Conservation (phyloP, 192 early-diverging fungal genomes). For the Mortierella alpina region DNA sequence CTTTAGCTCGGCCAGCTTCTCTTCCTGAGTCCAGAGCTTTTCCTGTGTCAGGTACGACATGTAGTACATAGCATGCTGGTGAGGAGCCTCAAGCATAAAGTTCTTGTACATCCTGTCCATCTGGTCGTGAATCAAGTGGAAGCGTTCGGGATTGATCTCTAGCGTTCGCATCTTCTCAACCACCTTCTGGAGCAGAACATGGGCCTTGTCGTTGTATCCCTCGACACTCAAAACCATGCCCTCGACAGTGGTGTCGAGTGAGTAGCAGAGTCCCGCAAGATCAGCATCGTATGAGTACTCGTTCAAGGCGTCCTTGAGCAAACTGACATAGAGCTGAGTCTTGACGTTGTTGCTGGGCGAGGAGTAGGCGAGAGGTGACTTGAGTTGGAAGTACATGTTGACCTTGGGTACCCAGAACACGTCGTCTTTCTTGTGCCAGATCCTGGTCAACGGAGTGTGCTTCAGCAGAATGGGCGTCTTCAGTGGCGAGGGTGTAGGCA, state of each 20-base stretch:
- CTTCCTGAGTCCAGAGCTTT: slow-evolving; percentile 80
- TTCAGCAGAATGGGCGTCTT: slow-evolving; percentile 59
- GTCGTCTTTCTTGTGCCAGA: slow-evolving; percentile 98
- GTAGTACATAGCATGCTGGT: slow-evolving; percentile 83
- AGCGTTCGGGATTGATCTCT: slow-evolving; percentile 74
- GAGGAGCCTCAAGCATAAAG: slow-evolving; percentile 80
- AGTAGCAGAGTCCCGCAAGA: slow-evolving; percentile 86
- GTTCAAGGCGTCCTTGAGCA: slow-evolving; percentile 86
- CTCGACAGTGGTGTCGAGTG: slow-evolving; percentile 75
- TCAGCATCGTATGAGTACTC: slow-evolving; percentile 93
- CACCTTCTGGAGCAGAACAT: slow-evolving; percentile 75
- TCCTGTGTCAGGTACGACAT: slow-evolving; percentile 80
- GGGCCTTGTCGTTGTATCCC: slow-evolving; percentile 93
- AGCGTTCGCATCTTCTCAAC: slow-evolving; percentile 74
- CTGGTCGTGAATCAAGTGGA: slow-evolving; percentile 86
- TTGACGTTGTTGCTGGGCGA: slow-evolving; percentile 79
- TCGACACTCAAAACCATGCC: slow-evolving; percentile 76
- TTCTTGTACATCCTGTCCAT: slow-evolving; percentile 80
- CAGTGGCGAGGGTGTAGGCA: slow-evolving; percentile 25
- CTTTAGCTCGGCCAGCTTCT: slow-evolving; percentile 80
- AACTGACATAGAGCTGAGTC: slow-evolving; percentile 75
- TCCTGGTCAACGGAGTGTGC: slow-evolving; percentile 67
- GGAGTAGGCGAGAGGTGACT: slow-evolving; percentile 80
- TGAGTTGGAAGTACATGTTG: slow-evolving; percentile 76
- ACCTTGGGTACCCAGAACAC: slow-evolving; percentile 92